phyloP scores from a whole-genome alignment of 2,329 filamentous ascomycete species.

The Paecilomyces sp. region DNA sequence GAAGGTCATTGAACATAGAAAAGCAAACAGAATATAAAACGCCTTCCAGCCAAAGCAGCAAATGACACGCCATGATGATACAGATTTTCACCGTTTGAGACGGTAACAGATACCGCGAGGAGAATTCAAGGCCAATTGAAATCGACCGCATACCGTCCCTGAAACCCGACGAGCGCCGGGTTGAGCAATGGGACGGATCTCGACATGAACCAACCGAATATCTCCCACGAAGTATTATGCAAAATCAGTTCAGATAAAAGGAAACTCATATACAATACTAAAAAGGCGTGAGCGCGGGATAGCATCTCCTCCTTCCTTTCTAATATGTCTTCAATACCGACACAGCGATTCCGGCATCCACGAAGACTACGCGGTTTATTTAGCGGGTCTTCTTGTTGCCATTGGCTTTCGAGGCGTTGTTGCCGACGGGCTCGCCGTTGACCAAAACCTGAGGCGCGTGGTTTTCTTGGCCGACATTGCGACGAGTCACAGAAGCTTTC shows the following conservation, averaged over 20 bases:
- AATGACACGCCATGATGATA: background rate
- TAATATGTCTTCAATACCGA: background rate
- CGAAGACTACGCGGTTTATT: background rate
- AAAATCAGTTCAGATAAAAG: conserved; percentile 1
- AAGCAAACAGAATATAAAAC: background rate
- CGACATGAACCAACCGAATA: background rate
- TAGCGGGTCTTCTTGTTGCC: conserved; percentile 14
- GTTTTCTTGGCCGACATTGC: conserved; percentile 21
- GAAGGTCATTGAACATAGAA: background rate
- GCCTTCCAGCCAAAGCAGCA: background rate
- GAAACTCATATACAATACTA: conserved; percentile 2
- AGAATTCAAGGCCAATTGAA: background rate
- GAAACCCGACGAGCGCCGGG: background rate
- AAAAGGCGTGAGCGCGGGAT: conserved; percentile 3
- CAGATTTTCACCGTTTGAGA: background rate
- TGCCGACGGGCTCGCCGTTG: conserved; percentile 31
- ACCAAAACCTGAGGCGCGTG: conserved; percentile 27
- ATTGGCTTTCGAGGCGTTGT: conserved; percentile 16
- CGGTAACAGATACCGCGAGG: conserved; percentile 6
- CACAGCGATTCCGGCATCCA: background rate
- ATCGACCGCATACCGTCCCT: background rate
- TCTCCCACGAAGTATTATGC: background rate
- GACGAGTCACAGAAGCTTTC: conserved; percentile 11
- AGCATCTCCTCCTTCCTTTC: background rate
- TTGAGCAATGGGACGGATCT: background rate